Percentiles rank a stretch among this genome's conserved stretches.
phyloP scores from a whole-genome alignment of 306 rosid genomes.

The Vigna angularis region DNA sequence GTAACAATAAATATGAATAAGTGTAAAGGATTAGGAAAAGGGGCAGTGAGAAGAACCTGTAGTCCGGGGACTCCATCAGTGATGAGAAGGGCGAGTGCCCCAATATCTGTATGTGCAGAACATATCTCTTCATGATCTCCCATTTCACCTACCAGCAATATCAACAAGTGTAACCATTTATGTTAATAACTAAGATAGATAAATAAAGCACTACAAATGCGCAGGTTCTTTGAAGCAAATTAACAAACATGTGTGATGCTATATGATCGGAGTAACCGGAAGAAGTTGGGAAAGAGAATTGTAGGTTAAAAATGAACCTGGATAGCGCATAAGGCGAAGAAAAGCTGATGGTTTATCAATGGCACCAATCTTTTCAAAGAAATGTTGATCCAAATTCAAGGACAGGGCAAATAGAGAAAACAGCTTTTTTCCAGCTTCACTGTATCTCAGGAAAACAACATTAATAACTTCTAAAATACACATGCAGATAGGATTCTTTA shows the following conservation, averaged over 20 bases:
- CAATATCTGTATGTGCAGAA: constrained; percentile 18
- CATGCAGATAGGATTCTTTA: too few species aligned
- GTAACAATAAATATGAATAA: too few species aligned
- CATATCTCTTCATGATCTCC: neutral
- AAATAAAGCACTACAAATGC: too few species aligned
- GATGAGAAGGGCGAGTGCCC: neutral
- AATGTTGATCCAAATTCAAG: constrained; percentile 8
- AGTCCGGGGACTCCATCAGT: neutral
- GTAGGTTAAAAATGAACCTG: neutral
- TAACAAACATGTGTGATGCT: too few species aligned
- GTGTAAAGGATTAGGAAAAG: too few species aligned
- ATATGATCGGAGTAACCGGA: too few species aligned
- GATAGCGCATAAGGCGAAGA: constrained; percentile 21
- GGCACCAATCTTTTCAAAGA: constrained; percentile 28
- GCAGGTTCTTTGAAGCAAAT: too few species aligned
- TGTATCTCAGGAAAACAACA: neutral
- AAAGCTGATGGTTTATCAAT: neutral
- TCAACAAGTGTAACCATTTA: too few species aligned
- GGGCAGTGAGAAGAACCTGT: neutral
- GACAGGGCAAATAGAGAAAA: constrained; percentile 12
- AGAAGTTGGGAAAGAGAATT: too few species aligned
- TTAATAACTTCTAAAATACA: neutral
- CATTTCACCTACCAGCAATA: neutral
- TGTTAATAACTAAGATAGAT: too few species aligned
- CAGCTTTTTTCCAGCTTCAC: constrained; percentile 7